Evolutionary conservation across 1,284 basidiomycete species (phyloP).

Genomic region (Rhizopogon hawkerae): DNA sequence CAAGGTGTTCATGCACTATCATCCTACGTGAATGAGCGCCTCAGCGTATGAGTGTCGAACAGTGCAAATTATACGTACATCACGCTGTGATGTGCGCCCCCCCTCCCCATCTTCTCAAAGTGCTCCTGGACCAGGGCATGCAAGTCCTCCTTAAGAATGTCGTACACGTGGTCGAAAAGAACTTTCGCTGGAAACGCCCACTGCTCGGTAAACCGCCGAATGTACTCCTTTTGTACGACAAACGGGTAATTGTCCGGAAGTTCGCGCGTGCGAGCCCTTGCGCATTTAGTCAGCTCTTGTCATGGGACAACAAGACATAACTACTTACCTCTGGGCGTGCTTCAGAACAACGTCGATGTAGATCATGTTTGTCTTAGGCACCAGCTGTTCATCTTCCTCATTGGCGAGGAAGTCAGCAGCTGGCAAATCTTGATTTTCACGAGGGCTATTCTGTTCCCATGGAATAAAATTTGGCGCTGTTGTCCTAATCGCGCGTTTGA

Average conservation of each 20-base stretch:
- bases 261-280: slow-evolving; percentile 59
- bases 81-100: slow-evolving; percentile 43
- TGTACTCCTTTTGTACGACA: slow-evolving; percentile 44
- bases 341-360: slow-evolving; percentile 51
- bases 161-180: slow-evolving; percentile 41
- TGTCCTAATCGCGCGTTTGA: slow-evolving; percentile 37
- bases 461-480: slow-evolving; percentile 49
- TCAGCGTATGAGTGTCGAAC: background rate
- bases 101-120: slow-evolving; percentile 47
- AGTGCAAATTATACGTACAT: slow-evolving; percentile 31
- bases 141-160: slow-evolving; percentile 33
- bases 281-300: background rate
- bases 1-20: slow-evolving; percentile 41
- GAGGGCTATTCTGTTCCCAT: slow-evolving; percentile 12
- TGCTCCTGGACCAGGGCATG: slow-evolving; percentile 35
- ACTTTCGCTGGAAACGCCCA: slow-evolving; percentile 44
- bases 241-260: slow-evolving; percentile 61
- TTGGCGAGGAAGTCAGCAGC: slow-evolving; percentile 34
- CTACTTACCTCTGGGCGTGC: slow-evolving; percentile 39
- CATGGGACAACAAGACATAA: no score
- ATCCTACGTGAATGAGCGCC: slow-evolving; percentile 25
- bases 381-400: slow-evolving; percentile 23
- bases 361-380: slow-evolving; percentile 23
- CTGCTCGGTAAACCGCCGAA: slow-evolving; percentile 33
- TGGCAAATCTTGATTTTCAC: slow-evolving; percentile 9